These are phyloP conservation scores for Zopfochytrium polystomum DNA, from an alignment of 371 early-diverging fungal genomes.

Conservation along the genomic window DNA sequence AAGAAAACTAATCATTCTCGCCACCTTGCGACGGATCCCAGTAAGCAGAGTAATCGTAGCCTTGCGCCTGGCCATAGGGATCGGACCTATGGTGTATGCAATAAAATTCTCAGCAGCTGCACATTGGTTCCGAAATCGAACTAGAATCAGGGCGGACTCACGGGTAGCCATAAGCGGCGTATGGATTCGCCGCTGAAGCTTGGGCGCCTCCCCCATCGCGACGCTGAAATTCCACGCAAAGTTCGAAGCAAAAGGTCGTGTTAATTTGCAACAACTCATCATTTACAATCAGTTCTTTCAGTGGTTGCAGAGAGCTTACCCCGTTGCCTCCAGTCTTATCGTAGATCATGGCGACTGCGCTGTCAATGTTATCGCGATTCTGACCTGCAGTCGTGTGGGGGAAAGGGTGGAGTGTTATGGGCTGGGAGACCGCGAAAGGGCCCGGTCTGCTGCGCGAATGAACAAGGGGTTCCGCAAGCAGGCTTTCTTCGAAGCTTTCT, in stretches of 20 bases:
- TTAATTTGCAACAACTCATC: background rate
- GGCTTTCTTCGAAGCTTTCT: background rate
- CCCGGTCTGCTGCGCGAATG: too few relatives aligned
- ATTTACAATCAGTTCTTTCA: too few relatives aligned
- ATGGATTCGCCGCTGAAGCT: too few relatives aligned
- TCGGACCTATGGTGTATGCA: background rate
- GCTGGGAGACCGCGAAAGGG: too few relatives aligned
- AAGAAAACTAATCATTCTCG: too few relatives aligned
- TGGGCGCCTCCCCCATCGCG: slow-evolving; percentile 1
- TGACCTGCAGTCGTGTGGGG: background rate
- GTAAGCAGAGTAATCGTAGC: background rate
- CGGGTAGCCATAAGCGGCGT: too few relatives aligned
- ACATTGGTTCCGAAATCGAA: background rate
- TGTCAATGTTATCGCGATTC: slow-evolving; percentile 14
- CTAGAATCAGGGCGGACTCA: background rate
- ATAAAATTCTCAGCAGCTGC: background rate
- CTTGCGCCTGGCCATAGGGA: background rate
- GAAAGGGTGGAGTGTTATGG: too few relatives aligned
- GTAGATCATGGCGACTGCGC: slow-evolving; percentile 15
- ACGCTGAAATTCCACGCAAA: background rate
- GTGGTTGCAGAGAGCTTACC: background rate
- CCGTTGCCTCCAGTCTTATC: slow-evolving; percentile 16
- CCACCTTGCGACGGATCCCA: background rate
- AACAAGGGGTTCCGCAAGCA: too few relatives aligned
- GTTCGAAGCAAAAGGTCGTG: background rate